Evolutionary conservation across 2,329 filamentous ascomycete species (phyloP), one percentile per base, ranked within the genome.

Genomic region (Bipolaris bicolor): DNA sequence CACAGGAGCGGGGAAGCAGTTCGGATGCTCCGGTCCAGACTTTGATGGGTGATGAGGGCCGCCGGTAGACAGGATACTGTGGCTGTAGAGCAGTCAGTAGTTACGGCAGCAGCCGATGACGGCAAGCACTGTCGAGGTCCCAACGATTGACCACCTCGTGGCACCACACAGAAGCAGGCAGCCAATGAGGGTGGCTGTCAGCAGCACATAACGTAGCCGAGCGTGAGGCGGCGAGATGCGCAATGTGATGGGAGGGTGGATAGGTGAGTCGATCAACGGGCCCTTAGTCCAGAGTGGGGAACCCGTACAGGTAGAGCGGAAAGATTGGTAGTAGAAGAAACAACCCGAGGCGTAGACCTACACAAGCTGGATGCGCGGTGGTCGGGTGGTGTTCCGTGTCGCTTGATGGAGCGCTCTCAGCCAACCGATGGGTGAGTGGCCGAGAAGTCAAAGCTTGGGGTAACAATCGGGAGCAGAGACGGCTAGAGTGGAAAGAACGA

Each of bases 71-170:
- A 34, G 49, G 39, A 53, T 16, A 45, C 52, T 50, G 60, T 64
- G 64, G 66, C 70, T 65, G 70, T 67, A 68, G 66, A 67, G 50
- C 56, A 61, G 55, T 55, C 63, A 55, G 54, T 61, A 41, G 55
- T 62, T 60, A 75, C 73, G 74, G 74, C 55, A 73, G 62, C 59
- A 72, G 68, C 72, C 74, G 75, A 76, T 29, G 26, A 29, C 26
- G 26, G 26, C 26, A 29, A 29, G 26, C 61, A 64, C 63, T 61
- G 58, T 60, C 60, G 62, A 58, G 60, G 61, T 63, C 62, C 65
- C 63, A 69, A 63, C 63, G 63, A 64, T 62, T 63, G 68, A 68
- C 58, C 51, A 60, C 49, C 57, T 68, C 16, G 52, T 55, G 46
- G 59, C 46, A 51, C 57, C 56, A 41, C 52, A 39, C 56, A 47